Evolutionary conservation across 495 filamentous ascomycete genomes (phyloP).

Genomic region (Talaromyces liani): DNA sequence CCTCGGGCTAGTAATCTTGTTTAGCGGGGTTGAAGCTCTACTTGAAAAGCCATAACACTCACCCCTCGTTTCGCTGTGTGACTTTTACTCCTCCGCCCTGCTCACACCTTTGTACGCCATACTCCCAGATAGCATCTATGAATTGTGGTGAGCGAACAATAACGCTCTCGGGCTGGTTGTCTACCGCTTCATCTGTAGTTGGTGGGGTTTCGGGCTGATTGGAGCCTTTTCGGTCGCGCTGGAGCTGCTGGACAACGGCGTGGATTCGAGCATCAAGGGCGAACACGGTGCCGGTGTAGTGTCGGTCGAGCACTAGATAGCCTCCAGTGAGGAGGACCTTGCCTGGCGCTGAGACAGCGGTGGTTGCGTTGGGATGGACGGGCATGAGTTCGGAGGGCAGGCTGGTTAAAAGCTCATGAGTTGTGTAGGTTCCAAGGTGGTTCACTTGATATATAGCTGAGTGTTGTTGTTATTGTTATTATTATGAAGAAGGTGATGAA

Average conservation of each 20-base stretch:
- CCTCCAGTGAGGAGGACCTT: slow-evolving; percentile 94
- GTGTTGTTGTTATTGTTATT: background rate
- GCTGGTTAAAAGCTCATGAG: background rate
- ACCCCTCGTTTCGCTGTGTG: slow-evolving; percentile 68
- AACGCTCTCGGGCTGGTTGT: slow-evolving; percentile 42
- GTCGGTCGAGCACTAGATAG: slow-evolving; percentile 86
- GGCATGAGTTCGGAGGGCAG: background rate
- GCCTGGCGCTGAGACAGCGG: slow-evolving; percentile 83
- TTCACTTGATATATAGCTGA: background rate
- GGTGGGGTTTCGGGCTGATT: slow-evolving; percentile 5
- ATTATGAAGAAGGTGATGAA: background rate
- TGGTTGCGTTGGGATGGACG: slow-evolving; percentile 18
- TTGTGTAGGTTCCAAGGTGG: background rate
- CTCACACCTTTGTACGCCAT: slow-evolving; percentile 60
- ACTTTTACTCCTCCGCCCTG: slow-evolving; percentile 71
- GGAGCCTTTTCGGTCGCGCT: slow-evolving; percentile 22
- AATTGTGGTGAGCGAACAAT: slow-evolving; percentile 91
- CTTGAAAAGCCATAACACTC: slow-evolving; percentile 24
- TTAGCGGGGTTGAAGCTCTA: background rate
- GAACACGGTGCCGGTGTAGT: slow-evolving; percentile 85
- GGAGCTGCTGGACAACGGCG: slow-evolving; percentile 58
- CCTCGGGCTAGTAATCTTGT: slow-evolving; percentile 21
- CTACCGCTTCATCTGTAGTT: slow-evolving; percentile 10
- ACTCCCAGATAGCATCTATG: slow-evolving; percentile 75
- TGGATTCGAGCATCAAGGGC: slow-evolving; percentile 92